These are phyloP conservation scores for Pythium diclinum DNA, from an alignment of 352 stramenopile species.

Conservation along the genomic window DNA sequence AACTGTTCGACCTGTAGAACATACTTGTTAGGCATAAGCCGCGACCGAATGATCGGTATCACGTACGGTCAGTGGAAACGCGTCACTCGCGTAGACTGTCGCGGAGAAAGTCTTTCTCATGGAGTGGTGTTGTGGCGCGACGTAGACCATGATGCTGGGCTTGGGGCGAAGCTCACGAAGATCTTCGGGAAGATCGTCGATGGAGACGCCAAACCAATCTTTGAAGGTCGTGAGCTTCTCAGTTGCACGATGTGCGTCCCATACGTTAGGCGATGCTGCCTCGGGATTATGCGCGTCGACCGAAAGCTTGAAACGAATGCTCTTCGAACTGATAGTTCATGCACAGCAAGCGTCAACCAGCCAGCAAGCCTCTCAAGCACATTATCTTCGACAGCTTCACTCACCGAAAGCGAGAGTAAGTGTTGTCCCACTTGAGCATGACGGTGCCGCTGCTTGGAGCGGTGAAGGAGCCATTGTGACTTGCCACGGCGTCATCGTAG, in stretches of 20 bases:
- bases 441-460: constrained; percentile 36
- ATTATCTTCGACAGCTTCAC: not conserved
- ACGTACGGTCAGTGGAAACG: constrained; percentile 57
- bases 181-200: constrained; percentile 34
- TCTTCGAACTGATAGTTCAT: constrained; percentile 33
- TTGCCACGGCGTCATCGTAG: constrained; percentile 12
- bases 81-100: constrained; percentile 54
- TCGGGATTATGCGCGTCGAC: constrained; percentile 14
- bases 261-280: constrained; percentile 18
- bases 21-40: not conserved
- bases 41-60: not conserved
- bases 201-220: constrained; percentile 54
- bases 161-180: constrained; percentile 38
- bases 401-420: constrained; percentile 53
- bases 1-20: constrained; percentile 47
- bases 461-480: constrained; percentile 31
- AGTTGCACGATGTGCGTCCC: constrained; percentile 32
- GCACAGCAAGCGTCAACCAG: not conserved
- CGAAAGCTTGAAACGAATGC: constrained; percentile 36
- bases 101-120: constrained; percentile 55
- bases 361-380: not conserved
- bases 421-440: constrained; percentile 64
- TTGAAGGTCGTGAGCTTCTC: constrained; percentile 52
- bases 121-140: constrained; percentile 41
- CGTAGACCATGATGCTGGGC: constrained; percentile 50